Conservation (phyloP, 306 rosid species). For the Glycyrrhiza uralensis region DNA sequence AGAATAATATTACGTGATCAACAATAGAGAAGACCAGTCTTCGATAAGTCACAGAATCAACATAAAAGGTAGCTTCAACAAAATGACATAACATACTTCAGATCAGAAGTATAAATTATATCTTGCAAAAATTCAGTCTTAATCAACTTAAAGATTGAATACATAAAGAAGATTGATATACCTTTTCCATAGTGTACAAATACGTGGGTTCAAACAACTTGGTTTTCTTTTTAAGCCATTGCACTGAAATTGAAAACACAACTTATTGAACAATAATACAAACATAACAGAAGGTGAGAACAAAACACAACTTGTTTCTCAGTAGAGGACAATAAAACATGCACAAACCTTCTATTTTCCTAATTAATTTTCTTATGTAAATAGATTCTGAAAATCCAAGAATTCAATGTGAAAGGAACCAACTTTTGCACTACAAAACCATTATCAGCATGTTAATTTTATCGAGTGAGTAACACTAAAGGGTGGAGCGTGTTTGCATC, state of each 20-base stretch:
- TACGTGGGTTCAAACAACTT: slow-evolving; percentile 86
- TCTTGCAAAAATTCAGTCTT: not conserved
- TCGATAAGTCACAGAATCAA: not conserved
- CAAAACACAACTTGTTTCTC: too few relatives aligned
- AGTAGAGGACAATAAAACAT: not conserved
- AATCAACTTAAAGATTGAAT: not conserved
- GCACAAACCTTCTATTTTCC: not conserved
- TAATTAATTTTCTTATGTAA: not conserved
- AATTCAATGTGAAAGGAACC: slow-evolving; percentile 7
- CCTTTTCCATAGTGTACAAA: slow-evolving; percentile 96
- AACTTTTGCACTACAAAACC: not conserved
- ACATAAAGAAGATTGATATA: slow-evolving; percentile 11
- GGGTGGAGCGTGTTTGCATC: not conserved
- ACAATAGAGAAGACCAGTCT: slow-evolving; percentile 23
- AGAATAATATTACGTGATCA: slow-evolving; percentile 15
- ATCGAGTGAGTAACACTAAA: slow-evolving; percentile 1
- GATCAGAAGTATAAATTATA: slow-evolving; percentile 3
- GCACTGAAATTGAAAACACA: slow-evolving; percentile 60
- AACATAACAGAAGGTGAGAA: not conserved
- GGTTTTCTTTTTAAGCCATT: slow-evolving; percentile 79
- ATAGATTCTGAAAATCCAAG: not conserved
- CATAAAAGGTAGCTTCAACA: slow-evolving; percentile 22
- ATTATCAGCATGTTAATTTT: slow-evolving; percentile 15
- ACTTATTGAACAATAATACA: slow-evolving; percentile 19
- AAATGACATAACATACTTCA: slow-evolving; percentile 16